phyloP scores from a whole-genome alignment of 305 asterid species.

The Nicotiana rustica region DNA sequence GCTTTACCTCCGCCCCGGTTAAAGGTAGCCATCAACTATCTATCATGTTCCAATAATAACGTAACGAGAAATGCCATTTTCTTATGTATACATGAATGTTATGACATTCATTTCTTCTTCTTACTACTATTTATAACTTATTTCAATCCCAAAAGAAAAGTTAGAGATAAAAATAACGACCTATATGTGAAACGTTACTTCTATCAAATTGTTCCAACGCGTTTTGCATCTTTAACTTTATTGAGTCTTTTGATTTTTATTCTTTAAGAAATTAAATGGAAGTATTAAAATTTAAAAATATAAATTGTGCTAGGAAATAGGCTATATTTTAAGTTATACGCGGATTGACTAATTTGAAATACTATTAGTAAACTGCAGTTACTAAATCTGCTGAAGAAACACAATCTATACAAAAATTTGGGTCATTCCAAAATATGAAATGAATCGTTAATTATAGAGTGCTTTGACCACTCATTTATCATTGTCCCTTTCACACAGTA shows the following conservation, averaged over 20 bases:
- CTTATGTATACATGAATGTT: too few relatives aligned
- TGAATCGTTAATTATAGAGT: slow-evolving; percentile 2
- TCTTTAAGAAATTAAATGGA: not conserved
- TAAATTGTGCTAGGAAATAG: not conserved
- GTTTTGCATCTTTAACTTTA: not conserved
- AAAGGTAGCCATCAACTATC: too few relatives aligned
- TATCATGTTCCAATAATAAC: too few relatives aligned
- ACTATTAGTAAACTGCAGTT: not conserved
- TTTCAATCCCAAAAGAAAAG: not conserved
- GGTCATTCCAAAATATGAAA: not conserved
- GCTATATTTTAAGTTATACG: slow-evolving; percentile 1
- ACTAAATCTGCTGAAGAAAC: not conserved
- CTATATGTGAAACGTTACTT: not conserved
- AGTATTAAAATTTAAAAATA: not conserved
- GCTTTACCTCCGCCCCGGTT: too few relatives aligned
- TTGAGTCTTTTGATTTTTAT: not conserved
- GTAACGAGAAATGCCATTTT: not conserved
- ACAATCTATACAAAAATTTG: not conserved
- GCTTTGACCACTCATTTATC: not conserved
- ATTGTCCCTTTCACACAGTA: not conserved
- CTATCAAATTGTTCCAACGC: not conserved
- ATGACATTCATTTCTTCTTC: not conserved
- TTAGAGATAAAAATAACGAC: not conserved
- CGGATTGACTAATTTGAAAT: slow-evolving; percentile 9
- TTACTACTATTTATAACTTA: not conserved